Conservation (phyloP, 257 asterid genomes). For the Nicotiana undulata region DNA sequence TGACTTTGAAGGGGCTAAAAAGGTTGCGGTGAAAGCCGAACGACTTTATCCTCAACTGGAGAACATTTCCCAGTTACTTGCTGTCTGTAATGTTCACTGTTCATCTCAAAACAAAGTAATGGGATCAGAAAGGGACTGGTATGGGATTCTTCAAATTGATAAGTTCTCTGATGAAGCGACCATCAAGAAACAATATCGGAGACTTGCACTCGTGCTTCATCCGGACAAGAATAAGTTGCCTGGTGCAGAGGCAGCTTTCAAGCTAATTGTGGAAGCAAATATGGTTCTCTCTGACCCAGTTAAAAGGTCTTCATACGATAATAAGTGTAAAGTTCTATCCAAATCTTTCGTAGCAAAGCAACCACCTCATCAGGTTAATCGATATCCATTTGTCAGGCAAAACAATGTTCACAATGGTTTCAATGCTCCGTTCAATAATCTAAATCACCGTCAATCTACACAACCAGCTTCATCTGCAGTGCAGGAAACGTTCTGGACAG, state of each 20-base stretch:
- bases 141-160: constrained; percentile 61
- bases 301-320: constrained; percentile 50
- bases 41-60: constrained; percentile 69
- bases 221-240: constrained; percentile 86
- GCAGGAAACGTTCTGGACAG: constrained; percentile 43
- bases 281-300: constrained; percentile 54
- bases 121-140: constrained; percentile 77
- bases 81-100: constrained; percentile 73
- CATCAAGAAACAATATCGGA: constrained; percentile 64
- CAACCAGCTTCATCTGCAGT: constrained; percentile 21
- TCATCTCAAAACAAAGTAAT: constrained; percentile 34
- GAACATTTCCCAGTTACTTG: constrained; percentile 54
- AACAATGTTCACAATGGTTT: constrained; percentile 31
- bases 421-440: constrained; percentile 16
- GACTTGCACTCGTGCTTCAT: constrained; percentile 73
- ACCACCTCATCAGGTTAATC: constrained; percentile 37
- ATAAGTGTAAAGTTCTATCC: constrained; percentile 23
- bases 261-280: constrained; percentile 75
- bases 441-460: constrained; percentile 30
- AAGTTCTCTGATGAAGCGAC: constrained; percentile 48
- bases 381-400: constrained; percentile 21
- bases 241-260: constrained; percentile 90
- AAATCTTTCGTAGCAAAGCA: constrained; percentile 30
- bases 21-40: constrained; percentile 51
- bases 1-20: constrained; percentile 69